Evolutionary conservation across 2,329 filamentous ascomycete genomes (phyloP).

Genomic region (Taxawa tesnikishii): DNA sequence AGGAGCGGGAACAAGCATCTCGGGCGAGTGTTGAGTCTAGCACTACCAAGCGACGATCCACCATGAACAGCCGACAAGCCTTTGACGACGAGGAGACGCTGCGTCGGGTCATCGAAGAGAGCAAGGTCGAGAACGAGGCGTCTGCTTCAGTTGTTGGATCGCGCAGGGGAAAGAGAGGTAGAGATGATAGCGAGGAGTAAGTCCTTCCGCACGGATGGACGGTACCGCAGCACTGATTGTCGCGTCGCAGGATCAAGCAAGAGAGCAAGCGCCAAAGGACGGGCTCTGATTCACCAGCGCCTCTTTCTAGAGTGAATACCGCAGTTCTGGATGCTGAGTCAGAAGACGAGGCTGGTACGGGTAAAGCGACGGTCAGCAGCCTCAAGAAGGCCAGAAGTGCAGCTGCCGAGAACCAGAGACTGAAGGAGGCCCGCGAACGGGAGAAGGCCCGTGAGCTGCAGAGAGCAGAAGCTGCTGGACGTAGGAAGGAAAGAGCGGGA

Average conservation of each 20-base stretch:
- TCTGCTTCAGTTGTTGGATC: slow-evolving; percentile 41
- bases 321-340: slow-evolving; percentile 49
- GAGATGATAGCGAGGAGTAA: slow-evolving; percentile 91
- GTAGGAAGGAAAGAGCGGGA: slow-evolving; percentile 72
- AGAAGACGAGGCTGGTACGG: slow-evolving; percentile 40
- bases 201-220: no score
- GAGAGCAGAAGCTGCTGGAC: slow-evolving; percentile 60
- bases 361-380: slow-evolving; percentile 10
- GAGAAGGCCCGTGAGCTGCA: slow-evolving; percentile 58
- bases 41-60: slow-evolving; percentile 74
- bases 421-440: slow-evolving; percentile 52
- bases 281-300: slow-evolving; percentile 58
- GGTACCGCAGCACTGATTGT: slow-evolving; percentile 1
- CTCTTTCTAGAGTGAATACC: slow-evolving; percentile 33
- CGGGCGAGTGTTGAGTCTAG: slow-evolving; percentile 41
- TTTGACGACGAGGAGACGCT: slow-evolving; percentile 92
- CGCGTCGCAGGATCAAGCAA: slow-evolving; percentile 48
- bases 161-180: slow-evolving; percentile 65
- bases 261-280: slow-evolving; percentile 74
- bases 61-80: slow-evolving; percentile 93
- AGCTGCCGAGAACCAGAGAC: slow-evolving; percentile 39
- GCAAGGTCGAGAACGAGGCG: slow-evolving; percentile 63
- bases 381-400: slow-evolving; percentile 32
- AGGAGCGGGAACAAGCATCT: slow-evolving; percentile 40
- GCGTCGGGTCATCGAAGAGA: slow-evolving; percentile 83